Base-by-base conservation (phyloP, 176 grass and related monocot species). In the maize (Zea mays) region DNA sequence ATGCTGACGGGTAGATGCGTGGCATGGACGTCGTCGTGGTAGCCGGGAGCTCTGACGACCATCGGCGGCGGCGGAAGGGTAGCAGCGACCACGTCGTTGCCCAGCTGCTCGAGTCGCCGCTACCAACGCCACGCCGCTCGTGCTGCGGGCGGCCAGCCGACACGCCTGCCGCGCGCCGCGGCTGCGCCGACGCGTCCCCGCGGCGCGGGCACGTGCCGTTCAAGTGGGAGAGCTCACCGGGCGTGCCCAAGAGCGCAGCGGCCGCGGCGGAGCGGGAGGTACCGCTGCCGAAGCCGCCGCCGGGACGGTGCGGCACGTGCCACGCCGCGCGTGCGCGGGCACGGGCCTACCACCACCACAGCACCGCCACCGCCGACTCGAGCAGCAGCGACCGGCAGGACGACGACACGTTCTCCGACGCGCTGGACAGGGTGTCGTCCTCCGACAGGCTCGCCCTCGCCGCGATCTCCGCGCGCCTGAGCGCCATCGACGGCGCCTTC, bases 211-310 rank as follows among this genome's bases (percentile, higher is more conserved):
- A 86, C 86, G 89, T 97, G 15, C 94, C 94, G 6, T 93, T 97
- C 86, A 88, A 85, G 46, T 93, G 94, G 91, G 94, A 97, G 88
- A 93, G 84, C 85, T 79, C 94, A 2, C 94, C 91, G 0, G 94
- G 91, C 49, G 91, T 97, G 51, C 86, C 86, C 48, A 93, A 91
- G 83, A 43, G 70, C 16, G 39, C 49, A 12, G 34, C n/a, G 56
- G n/a, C 46, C 21, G 70, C 39, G 50, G 60, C 37, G 20, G 68
- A 36, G 68, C 45, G 44, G 21, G 44, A 50, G 21, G 45, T 7
- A 8, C 48, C 15, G 5, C 65, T 69, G 15, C 91, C 94, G 50
- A 91, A 78, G 78, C 88, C 77, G 27, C 89, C 90, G 8, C 90
- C 93, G 0, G 88, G 82, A 67, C 73, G 85, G 54, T 17, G 61